Conservation (phyloP, 2,329 filamentous ascomycete species). For the Fusarium burgessii region DNA sequence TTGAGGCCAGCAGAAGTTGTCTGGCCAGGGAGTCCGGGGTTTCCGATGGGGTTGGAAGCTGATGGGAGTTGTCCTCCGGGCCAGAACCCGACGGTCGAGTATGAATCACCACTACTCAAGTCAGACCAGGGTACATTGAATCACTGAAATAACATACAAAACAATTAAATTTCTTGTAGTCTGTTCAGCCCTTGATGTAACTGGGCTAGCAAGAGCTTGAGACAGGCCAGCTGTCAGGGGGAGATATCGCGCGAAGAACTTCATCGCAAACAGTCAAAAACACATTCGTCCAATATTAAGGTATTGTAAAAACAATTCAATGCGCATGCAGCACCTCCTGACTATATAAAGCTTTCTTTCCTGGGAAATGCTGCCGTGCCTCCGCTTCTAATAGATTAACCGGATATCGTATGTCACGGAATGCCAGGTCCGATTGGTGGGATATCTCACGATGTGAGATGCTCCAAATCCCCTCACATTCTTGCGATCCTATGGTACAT, state of each 20-base stretch:
- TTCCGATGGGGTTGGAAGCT: slow-evolving; percentile 27
- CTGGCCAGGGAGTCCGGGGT: slow-evolving; percentile 31
- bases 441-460: neutral
- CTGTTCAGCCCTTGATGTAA: neutral
- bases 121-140: neutral
- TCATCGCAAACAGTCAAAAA: slow-evolving; percentile 7
- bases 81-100: slow-evolving; percentile 37
- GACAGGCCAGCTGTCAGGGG: neutral
- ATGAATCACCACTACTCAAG: slow-evolving; percentile 30
- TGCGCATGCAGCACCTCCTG: too few relatives aligned
- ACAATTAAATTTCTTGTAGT: slow-evolving; percentile 22
- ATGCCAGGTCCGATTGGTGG: slow-evolving; percentile 22
- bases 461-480: neutral
- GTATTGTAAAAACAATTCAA: too few relatives aligned
- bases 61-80: slow-evolving; percentile 27
- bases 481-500: neutral
- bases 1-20: slow-evolving; percentile 38
- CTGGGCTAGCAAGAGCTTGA: neutral
- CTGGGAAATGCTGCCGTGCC: neutral
- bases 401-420: slow-evolving; percentile 25
- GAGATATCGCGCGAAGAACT: neutral
- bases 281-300: too few relatives aligned
- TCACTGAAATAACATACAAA: neutral
- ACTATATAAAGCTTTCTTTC: too few relatives aligned
- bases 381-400: neutral